Conservation (phyloP, 805 yeast genomes). For the Nematodospora valgi region DNA sequence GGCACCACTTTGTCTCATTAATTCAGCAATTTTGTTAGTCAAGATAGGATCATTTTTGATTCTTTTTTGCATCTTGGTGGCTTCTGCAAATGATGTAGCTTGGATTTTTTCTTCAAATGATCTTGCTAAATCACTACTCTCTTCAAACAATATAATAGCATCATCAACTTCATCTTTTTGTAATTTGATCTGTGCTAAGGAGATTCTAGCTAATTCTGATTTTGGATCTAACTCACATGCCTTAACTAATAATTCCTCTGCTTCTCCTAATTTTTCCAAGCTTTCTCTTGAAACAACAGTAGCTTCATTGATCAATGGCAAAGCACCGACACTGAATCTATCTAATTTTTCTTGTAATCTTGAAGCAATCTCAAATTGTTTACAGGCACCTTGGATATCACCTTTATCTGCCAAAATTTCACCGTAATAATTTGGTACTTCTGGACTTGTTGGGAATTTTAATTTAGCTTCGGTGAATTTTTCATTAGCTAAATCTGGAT, state of each 20-base stretch:
- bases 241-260: constrained; percentile 61
- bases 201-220: constrained; percentile 82
- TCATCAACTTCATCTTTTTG: constrained; percentile 80
- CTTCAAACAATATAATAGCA: constrained; percentile 79
- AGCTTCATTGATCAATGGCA: constrained; percentile 89
- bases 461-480: constrained; percentile 66
- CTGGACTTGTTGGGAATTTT: constrained; percentile 83
- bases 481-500: constrained; percentile 55
- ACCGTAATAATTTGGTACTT: constrained; percentile 92
- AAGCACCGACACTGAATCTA: constrained; percentile 75
- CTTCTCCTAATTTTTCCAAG: constrained; percentile 46
- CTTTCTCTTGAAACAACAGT: constrained; percentile 59
- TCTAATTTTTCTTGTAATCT: constrained; percentile 72
- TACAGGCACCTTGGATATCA: constrained; percentile 66
- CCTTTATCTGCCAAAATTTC: constrained; percentile 85
- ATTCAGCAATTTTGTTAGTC: constrained; percentile 59
- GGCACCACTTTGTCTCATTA: constrained; percentile 35
- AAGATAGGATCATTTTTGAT: constrained; percentile 68
- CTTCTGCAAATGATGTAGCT: constrained; percentile 89
- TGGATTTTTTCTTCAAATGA: constrained; percentile 82
- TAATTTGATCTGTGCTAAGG: constrained; percentile 88
- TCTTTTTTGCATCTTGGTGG: constrained; percentile 83
- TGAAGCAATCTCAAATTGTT: constrained; percentile 82
- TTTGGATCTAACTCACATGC: constrained; percentile 85
- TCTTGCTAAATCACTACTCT: constrained; percentile 79